Conservation (phyloP, 2,329 filamentous ascomycete species). For the Fusarium goolgardi region DNA sequence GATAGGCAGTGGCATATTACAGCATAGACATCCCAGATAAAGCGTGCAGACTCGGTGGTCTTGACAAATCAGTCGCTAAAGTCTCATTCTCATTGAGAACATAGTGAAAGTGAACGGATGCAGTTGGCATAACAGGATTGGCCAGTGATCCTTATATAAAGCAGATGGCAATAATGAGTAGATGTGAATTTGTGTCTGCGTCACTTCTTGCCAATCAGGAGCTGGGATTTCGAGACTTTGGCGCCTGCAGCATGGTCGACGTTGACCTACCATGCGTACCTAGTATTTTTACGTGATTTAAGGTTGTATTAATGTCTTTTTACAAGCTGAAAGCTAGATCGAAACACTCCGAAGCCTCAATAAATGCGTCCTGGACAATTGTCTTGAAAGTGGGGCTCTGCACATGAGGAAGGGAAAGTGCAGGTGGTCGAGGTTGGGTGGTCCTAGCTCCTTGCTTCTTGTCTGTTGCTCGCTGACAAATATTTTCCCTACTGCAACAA, state of each 20-base stretch:
- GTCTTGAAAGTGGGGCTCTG: constrained; percentile 18
- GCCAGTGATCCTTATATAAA: too few relatives aligned
- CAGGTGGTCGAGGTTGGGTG: constrained; percentile 12
- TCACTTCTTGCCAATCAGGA: background rate
- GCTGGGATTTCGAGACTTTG: background rate
- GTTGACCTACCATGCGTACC: background rate
- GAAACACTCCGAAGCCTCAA: constrained; percentile 12
- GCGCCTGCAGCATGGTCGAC: background rate
- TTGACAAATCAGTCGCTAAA: background rate
- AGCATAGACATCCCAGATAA: background rate
- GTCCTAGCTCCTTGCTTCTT: constrained; percentile 32
- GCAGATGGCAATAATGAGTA: background rate
- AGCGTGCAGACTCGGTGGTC: background rate
- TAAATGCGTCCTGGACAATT: constrained; percentile 9
- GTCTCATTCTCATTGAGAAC: background rate
- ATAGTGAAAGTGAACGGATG: background rate
- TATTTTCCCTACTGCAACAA: constrained; percentile 41
- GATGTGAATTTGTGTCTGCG: background rate
- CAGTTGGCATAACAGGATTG: background rate
- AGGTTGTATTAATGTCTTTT: constrained; percentile 8
- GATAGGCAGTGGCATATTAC: background rate
- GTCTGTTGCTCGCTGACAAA: constrained; percentile 45
- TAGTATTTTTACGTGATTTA: background rate
- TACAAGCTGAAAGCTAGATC: constrained; percentile 9
- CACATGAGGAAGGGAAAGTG: constrained; percentile 10